phyloP scores from a whole-genome alignment of 1,284 basidiomycete species.

The Neonothopanus nambi region DNA sequence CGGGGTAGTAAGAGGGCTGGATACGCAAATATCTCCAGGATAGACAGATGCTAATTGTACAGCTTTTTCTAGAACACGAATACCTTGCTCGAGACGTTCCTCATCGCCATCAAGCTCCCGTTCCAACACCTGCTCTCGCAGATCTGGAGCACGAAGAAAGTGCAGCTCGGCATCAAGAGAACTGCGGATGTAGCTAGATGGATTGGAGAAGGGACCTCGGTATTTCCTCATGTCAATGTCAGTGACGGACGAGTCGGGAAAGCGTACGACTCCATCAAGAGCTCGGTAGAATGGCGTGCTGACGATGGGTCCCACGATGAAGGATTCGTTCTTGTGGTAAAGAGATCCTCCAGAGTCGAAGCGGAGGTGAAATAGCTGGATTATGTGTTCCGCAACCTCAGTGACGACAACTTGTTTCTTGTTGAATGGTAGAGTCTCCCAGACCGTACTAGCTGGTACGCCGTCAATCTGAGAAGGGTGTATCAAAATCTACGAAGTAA shows the following conservation, averaged over 20 bases:
- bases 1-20: constrained; percentile 7
- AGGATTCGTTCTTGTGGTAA: constrained; percentile 10
- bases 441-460: constrained; percentile 13
- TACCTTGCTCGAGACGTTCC: constrained; percentile 14
- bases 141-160: constrained; percentile 2
- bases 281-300: constrained; percentile 21
- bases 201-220: constrained; percentile 17
- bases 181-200: constrained; percentile 15
- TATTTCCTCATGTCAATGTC: not conserved
- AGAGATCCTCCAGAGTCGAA: constrained; percentile 21
- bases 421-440: constrained; percentile 15
- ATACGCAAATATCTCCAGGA: constrained; percentile 18
- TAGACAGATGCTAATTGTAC: constrained; percentile 19
- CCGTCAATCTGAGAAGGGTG: constrained; percentile 15
- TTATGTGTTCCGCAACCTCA: constrained; percentile 18
- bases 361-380: constrained; percentile 18
- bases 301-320: constrained; percentile 21
- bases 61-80: constrained; percentile 16
- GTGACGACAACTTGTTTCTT: constrained; percentile 15
- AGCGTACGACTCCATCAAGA: constrained; percentile 17
- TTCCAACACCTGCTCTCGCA: constrained; percentile 4
- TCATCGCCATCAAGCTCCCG: constrained; percentile 11
- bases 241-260: not conserved
- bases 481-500: not conserved
- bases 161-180: constrained; percentile 17